A percentile compares a stretch with the other conserved stretches of the same genome.
Evolutionary conservation across 2,329 filamentous ascomycete genomes (phyloP).

Genomic region (Cladophialophora immunda): DNA sequence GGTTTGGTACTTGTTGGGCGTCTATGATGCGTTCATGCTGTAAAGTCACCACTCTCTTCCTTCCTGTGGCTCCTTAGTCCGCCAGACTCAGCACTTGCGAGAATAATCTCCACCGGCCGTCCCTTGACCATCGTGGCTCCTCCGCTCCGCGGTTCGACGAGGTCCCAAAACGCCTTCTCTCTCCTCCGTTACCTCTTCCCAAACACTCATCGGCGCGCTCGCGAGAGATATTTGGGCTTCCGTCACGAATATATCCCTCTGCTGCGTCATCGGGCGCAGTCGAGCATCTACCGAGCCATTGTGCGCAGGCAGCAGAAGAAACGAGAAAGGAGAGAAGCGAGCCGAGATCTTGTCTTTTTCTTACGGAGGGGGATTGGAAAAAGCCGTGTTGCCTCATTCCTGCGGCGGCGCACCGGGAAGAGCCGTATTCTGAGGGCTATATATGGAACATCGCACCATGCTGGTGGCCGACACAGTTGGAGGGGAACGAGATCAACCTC

Average conservation of each 20-base stretch:
- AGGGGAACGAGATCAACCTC: slow-evolving; percentile 34
- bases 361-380: slow-evolving; percentile 44
- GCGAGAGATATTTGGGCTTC: slow-evolving; percentile 72
- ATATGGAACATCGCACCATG: slow-evolving; percentile 41
- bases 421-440: slow-evolving; percentile 45
- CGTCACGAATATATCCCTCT: slow-evolving; percentile 77
- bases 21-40: not conserved
- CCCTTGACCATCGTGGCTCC: slow-evolving; percentile 29
- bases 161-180: slow-evolving; percentile 42
- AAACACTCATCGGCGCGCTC: slow-evolving; percentile 68
- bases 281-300: slow-evolving; percentile 78
- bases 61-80: not conserved
- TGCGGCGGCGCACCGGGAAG: slow-evolving; percentile 28
- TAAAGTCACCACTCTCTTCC: not conserved
- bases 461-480: slow-evolving; percentile 21
- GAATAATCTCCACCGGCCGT: not conserved
- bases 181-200: slow-evolving; percentile 75
- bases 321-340: slow-evolving; percentile 58
- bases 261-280: slow-evolving; percentile 75
- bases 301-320: slow-evolving; percentile 69
- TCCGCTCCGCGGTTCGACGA: slow-evolving; percentile 31
- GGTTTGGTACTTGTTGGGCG: not conserved
- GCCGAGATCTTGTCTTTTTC: slow-evolving; percentile 56
- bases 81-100: not conserved
- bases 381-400: slow-evolving; percentile 11